These are phyloP conservation scores for Venturia aucupariae DNA, from an alignment of 2,329 filamentous ascomycete genomes.

Conservation along the genomic window DNA sequence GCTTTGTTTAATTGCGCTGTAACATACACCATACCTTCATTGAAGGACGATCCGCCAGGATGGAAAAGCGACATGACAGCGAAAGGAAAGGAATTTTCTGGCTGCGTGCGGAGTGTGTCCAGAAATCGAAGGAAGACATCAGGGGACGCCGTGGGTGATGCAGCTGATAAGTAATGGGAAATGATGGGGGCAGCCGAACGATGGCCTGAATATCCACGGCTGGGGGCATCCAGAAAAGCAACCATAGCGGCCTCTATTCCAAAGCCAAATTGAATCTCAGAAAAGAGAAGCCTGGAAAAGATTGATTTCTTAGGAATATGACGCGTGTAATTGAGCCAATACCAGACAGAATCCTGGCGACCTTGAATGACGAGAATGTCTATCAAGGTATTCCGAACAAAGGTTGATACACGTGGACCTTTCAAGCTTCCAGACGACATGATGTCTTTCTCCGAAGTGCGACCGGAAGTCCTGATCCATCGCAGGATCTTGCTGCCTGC, in stretches of 20 bases:
- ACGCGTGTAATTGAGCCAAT: background rate
- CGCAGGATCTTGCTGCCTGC: conserved; percentile 4
- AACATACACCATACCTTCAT: background rate
- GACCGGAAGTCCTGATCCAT: background rate
- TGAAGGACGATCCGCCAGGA: background rate
- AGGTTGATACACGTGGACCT: background rate
- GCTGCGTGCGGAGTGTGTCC: background rate
- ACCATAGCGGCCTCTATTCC: background rate
- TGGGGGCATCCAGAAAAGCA: background rate
- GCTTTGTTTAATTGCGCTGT: background rate
- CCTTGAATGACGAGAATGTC: conserved; percentile 9
- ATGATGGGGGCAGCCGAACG: background rate
- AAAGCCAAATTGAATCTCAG: background rate
- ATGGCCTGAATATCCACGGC: background rate
- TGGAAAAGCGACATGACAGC: conserved; percentile 9
- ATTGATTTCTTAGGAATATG: background rate
- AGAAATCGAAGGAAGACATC: background rate
- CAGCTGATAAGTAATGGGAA: background rate
- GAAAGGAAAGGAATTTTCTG: background rate
- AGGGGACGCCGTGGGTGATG: background rate
- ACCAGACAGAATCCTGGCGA: conserved; percentile 4
- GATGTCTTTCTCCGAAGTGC: background rate
- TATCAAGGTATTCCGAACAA: background rate
- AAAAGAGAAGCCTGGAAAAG: background rate
- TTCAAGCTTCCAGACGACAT: background rate